Base-by-base conservation (phyloP, 129 eudicot genomes). In the Flaveria sonorensis region DNA sequence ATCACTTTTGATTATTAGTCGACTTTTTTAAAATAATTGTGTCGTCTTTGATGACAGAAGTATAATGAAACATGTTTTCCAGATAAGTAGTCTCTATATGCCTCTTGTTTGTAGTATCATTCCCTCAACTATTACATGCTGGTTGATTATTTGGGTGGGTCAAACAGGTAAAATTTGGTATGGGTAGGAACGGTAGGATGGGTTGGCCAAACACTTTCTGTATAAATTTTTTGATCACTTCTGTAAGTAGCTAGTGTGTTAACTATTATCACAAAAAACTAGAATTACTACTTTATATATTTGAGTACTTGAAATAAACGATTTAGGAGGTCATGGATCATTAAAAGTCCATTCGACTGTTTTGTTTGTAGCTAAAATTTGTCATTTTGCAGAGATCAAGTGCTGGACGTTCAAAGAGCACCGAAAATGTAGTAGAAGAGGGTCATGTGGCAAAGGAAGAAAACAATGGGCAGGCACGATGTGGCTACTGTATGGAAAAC, bases 401-500 rank as follows among this genome's bases (percentile, higher is more conserved):
- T 75, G 98, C 88, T 73, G 98, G 93, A 47, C 89, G 81, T 74
- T 81, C 76, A 48, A 92, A 89, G 83, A 84, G 77, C 75, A 74
- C 72, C 73, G 84, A 89, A 60, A 88, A 88, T 76, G 73, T 82
- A 48, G 87, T 83, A 9, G 96, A 88, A 71, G 96, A 92, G 76
- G 83, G 72, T 72, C 81, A 10, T 1, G 92, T 89, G 78, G 93
- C 88, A 32, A 93, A 86, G 16, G 96, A 90, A 79, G 92, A 90
- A 57, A 93, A 89, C 68, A 89, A 90, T 21, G 80, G 90, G 28
- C 94, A 85, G 67, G 86, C 98, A 4, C 86, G 79, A 1, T 92
- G 98, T 56, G 98, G 98, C 23, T 85, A 74, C 73, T 92, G 98
- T 56, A 92, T 92, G 28, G 94, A 90, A 26, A 82, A 75, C 67